Evolutionary conservation across 108 stramenopile genomes (phyloP).

Genomic region (Nannochloropsis gaditana): DNA sequence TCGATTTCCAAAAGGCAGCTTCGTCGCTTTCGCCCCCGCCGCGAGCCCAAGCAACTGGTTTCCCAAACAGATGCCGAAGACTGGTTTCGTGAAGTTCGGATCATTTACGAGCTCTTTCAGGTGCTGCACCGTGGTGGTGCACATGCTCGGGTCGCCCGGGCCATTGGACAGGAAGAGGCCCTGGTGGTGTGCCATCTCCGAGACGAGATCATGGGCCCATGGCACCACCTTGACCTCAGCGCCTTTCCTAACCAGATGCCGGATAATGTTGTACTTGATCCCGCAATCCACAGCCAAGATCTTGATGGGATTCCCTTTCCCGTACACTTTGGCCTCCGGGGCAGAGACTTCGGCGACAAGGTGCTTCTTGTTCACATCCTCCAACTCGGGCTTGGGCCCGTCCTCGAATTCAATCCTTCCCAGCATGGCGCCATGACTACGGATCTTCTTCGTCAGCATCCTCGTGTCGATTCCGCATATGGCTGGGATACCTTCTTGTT

Average conservation of each 20-base stretch:
- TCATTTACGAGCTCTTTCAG: conserved; percentile 29
- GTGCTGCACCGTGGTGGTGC: conserved; percentile 58
- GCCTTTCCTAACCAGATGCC: conserved; percentile 73
- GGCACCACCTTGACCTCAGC: conserved; percentile 93
- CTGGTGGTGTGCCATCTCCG: conserved; percentile 72
- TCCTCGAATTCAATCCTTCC: conserved; percentile 75
- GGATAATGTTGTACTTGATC: conserved; percentile 98
- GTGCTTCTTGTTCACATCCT: conserved; percentile 77
- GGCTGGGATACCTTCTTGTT: conserved; percentile 87
- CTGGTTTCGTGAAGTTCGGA: conserved; percentile 72
- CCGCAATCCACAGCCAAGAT: conserved; percentile 93
- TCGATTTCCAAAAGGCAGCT: conserved; percentile 95
- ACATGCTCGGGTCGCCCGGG: conserved; percentile 92
- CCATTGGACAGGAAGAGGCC: conserved; percentile 95
- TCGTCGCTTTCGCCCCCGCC: conserved; percentile 72
- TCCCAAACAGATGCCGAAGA: conserved; percentile 97
- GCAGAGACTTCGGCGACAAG: conserved; percentile 86
- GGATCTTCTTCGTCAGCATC: conserved; percentile 91
- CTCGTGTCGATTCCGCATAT: conserved; percentile 88
- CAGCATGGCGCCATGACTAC: conserved; percentile 79
- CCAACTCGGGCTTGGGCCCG: conserved; percentile 48
- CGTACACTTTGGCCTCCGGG: conserved; percentile 71
- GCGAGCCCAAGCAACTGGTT: conserved; percentile 93
- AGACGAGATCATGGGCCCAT: conserved; percentile 79
- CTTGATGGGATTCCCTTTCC: conserved; percentile 78